Base-by-base conservation (phyloP, 768 basidiomycete species). In the Daedaleopsis nitida region DNA sequence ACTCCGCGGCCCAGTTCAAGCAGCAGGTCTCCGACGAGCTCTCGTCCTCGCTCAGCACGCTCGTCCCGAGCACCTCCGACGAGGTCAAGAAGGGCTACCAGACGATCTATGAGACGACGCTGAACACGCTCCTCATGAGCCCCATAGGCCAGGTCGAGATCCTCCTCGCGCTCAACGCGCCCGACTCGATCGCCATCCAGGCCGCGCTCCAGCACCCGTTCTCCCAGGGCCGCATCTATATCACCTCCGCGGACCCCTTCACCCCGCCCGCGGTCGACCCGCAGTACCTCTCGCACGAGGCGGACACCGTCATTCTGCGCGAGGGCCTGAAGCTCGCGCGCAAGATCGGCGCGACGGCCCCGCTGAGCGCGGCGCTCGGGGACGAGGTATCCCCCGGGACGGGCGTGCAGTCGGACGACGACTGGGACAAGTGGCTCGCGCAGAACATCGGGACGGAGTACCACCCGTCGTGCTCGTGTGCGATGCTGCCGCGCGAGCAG, bases 241-340 rank as follows among this genome's bases (percentile, higher is more conserved):
- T 90, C 74, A 86, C 80, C 67, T 81, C 83, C 3, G 75, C 78
- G 17, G 80, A 83, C 57, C 75, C 84, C 1, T 91, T 90, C 72
- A 81, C 83, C 59, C 66, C 75, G n/a, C 86, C 87, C 6, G 69
- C 80, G 48, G 85, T 91, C 68, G 85, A 91, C 71, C 89, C 88
- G 3, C 74, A 81, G 62, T 89, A 89, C 73, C 81, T 88, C 57
- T 76, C 81, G 7, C 82, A 86, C 66, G 71, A 76, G 8, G 81
- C 83, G 21, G 83, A 86, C 68, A 60, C 78, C 39, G 67, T 72
- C 13, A 71, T 83, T 35, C 69, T 87, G 57, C 81, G 86, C 48
- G 81, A 86, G 71, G 87, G 83, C 35, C 73, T 87, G 59, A 86
- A 85, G 70, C 78, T 88, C 52, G 86, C 82, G 17, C 80, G 88